Conservation (phyloP, 129 eudicot species). For the Flaveria ramosissima region DNA sequence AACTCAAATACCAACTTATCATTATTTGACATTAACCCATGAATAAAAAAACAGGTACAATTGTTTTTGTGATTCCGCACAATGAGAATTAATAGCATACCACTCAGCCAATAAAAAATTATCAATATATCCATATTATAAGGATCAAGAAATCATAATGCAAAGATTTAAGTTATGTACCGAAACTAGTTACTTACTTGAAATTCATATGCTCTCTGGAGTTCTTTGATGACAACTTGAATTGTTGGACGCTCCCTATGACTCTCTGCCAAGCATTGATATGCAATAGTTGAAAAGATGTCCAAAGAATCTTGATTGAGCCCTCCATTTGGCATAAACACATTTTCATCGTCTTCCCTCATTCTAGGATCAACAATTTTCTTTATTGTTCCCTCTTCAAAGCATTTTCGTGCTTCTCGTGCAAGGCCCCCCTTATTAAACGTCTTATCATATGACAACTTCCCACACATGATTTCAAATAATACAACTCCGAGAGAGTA, state of each 20-base stretch:
- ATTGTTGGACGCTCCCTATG: background rate
- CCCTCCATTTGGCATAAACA: background rate
- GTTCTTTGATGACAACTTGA: background rate
- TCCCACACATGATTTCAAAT: conserved; percentile 4
- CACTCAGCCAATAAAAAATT: too few relatives aligned
- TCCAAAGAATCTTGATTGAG: background rate
- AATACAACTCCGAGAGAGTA: background rate
- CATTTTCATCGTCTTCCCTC: background rate
- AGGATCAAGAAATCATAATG: too few relatives aligned
- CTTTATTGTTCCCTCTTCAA: background rate
- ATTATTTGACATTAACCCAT: too few relatives aligned
- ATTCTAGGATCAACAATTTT: background rate
- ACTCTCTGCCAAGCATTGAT: background rate
- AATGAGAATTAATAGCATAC: too few relatives aligned
- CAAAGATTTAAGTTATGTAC: background rate
- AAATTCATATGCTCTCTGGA: background rate
- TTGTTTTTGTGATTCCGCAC: too few relatives aligned
- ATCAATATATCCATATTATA: too few relatives aligned
- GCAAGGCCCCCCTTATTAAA: background rate
- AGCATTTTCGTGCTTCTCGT: background rate
- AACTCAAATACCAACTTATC: too few relatives aligned
- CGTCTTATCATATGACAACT: background rate
- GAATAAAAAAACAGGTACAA: too few relatives aligned
- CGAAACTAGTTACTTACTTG: background rate
- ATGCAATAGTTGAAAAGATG: background rate